Conservation (phyloP, 2,329 filamentous ascomycete genomes). For the Hypoxylon sp. region DNA sequence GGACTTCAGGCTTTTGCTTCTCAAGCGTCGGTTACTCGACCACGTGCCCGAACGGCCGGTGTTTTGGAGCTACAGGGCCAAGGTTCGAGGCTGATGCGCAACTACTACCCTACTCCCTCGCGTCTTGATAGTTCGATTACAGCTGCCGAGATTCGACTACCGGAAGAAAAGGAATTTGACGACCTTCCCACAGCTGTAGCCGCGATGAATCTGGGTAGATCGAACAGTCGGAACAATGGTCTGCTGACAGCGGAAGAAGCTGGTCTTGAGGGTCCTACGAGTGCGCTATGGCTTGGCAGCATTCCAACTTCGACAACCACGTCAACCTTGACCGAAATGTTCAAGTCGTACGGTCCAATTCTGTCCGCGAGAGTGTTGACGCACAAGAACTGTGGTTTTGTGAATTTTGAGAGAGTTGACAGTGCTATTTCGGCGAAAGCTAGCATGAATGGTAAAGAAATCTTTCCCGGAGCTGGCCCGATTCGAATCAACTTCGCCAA, state of each 20-base stretch:
- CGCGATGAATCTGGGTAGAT: conserved; percentile 78
- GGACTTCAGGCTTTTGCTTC: conserved; percentile 78
- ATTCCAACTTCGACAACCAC: conserved; percentile 98
- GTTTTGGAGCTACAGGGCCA: conserved; percentile 81
- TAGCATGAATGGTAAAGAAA: conserved; percentile 94
- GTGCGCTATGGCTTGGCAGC: conserved; percentile 96
- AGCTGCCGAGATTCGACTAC: conserved; percentile 79
- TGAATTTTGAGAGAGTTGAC: conserved; percentile 94
- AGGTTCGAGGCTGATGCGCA: conserved; percentile 74
- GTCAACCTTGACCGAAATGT: conserved; percentile 94
- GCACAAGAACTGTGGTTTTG: conserved; percentile 98
- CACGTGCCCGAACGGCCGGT: conserved; percentile 91
- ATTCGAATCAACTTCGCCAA: conserved; percentile 98
- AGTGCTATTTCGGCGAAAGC: conserved; percentile 91
- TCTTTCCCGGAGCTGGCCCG: conserved; percentile 95
- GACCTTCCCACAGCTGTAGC: conserved; percentile 87
- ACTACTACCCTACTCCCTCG: conserved; percentile 80
- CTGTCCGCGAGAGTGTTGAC: conserved; percentile 93
- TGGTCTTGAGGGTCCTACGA: conserved; percentile 88
- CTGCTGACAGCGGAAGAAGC: conserved; percentile 82
- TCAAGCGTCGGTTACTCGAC: conserved; percentile 84
- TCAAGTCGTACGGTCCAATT: conserved; percentile 92
- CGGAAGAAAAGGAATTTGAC: conserved; percentile 83
- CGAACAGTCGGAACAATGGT: conserved; percentile 76
- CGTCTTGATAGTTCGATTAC: conserved; percentile 83